Evolutionary conservation across 2,329 filamentous ascomycete species (phyloP), one percentile per base, ranked within the genome.

Genomic region (Thelonectria olida): DNA sequence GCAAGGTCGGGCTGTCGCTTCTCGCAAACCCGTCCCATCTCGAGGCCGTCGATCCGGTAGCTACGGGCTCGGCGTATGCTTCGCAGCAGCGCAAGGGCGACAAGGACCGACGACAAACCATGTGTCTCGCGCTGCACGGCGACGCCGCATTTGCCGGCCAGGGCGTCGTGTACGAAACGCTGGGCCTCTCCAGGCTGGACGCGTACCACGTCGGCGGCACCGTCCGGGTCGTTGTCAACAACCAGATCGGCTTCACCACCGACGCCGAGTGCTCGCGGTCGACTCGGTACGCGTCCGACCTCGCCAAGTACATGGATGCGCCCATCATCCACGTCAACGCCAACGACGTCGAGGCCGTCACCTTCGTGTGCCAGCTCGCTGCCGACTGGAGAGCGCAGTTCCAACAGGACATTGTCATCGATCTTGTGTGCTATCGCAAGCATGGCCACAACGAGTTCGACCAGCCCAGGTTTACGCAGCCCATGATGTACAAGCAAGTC

Each of bases 361-460:
- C 97, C 85, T 97, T 96, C 73, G 93, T 98, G 71, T 98, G 93
- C 82, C 94, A 98, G 81, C 82, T 98, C 64, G 96, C 96, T 65
- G 91, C 96, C 61, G 96, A 99, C 78, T 99, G 95, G 93, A 93
- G 96, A 74, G 96, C 96, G 62, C 90, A 97, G 82, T 98, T 98
- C 86, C 96, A 96, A 84, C 92, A 93, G 75, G 96, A 98, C 75
- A 94, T 97, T 65, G 93, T 99, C 71, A 92, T 98, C 73, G 96
- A 98, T 78, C 88, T 99, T 72, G 93, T 98, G 74, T 98, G 96
- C 87, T 98, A 99, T 85, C 91, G 96, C 74, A 98, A 97, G 83
- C 90, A 97, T 78, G 96, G 96, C 66, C 96, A 98, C 88, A 99
- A 99, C 82, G 96, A 99, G 84, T 98, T 95, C 10, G 96, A 99